Base-by-base conservation (phyloP, 768 basidiomycete species). In the Candolleomyces eurysporus region DNA sequence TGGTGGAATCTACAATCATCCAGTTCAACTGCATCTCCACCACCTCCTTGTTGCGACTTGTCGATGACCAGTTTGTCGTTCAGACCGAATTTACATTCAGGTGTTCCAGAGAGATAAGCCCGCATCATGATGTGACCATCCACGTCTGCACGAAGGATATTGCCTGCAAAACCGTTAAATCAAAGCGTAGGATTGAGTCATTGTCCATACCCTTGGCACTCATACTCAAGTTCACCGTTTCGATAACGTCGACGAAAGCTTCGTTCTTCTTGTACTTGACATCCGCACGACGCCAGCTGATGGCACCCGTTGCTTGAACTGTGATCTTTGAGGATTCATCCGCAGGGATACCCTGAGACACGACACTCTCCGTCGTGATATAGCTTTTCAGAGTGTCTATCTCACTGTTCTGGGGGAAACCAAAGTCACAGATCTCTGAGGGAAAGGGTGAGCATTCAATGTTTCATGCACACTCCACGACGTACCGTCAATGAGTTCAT, bases 231-330 rank as follows among this genome's bases (percentile, higher is more conserved):
- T 99, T 98, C 63, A 99, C 92, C 2, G 84, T 92, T 78, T 99
- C 97, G 48, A 99, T 92, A 9, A 99, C 97, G 71, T 99, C 97
- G n/a, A 99, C 96, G 66, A 98, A 99, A 0, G 97, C 97, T 70
- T 99, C 97, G 66, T 99, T 99, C 83, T 98, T 99, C 80, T 97
- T 91, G 76, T 99, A 98, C 73, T 96, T 96, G 69, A 98, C 96
- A 70, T 98, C 97, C 16, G 86, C 89, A 60, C 96, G 82, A 46
- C 97, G 80, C 97, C 97, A 99, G 72, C 90, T 96, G 36, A 92
- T 98, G 31, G 92, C 90, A 0, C 97, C 97, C 0, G 97, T 99
- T 9, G 97, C 96, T 79, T 99, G 97, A 10, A 86, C 88, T 0
- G 97, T 98, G 63, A 99, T 98, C 73, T 95, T 97, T 14, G 94